These are phyloP conservation scores for Oryza punctata DNA, from an alignment of 176 grass and related monocot genomes.

Conservation along the genomic window DNA sequence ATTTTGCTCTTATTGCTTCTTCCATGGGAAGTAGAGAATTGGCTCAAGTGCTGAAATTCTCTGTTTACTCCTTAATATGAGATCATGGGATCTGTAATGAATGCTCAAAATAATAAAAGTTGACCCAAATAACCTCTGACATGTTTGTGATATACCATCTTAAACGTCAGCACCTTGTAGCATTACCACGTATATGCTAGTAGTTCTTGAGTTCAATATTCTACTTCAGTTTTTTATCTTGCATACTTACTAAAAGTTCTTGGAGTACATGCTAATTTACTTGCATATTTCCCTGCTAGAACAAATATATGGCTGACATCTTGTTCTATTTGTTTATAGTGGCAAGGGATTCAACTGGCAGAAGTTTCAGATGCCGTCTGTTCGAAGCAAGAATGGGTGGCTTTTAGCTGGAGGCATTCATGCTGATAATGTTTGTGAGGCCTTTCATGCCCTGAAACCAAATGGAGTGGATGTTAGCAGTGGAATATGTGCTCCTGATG, in stretches of 20 bases:
- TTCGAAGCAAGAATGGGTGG: conserved; percentile 80
- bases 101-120: neutral
- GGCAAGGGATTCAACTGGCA: conserved; percentile 94
- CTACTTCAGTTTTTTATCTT: conserved; percentile 6
- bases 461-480: conserved; percentile 90
- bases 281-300: neutral
- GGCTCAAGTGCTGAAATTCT: neutral
- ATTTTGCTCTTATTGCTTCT: conserved; percentile 7
- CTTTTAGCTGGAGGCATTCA: conserved; percentile 89
- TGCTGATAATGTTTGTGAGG: conserved; percentile 72
- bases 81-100: neutral
- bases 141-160: conserved; percentile 3
- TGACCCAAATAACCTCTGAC: neutral
- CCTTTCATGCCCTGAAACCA: conserved; percentile 58
- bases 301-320: neutral
- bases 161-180: neutral
- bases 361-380: conserved; percentile 58
- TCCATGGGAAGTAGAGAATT: neutral
- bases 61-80: neutral
- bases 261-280: neutral
- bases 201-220: neutral
- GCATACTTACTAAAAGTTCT: neutral
- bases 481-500: conserved; percentile 77
- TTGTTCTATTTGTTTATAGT: conserved; percentile 37
- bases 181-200: neutral